Evolutionary conservation across 768 basidiomycete species (phyloP).

Genomic region (Grammothele lineata): DNA sequence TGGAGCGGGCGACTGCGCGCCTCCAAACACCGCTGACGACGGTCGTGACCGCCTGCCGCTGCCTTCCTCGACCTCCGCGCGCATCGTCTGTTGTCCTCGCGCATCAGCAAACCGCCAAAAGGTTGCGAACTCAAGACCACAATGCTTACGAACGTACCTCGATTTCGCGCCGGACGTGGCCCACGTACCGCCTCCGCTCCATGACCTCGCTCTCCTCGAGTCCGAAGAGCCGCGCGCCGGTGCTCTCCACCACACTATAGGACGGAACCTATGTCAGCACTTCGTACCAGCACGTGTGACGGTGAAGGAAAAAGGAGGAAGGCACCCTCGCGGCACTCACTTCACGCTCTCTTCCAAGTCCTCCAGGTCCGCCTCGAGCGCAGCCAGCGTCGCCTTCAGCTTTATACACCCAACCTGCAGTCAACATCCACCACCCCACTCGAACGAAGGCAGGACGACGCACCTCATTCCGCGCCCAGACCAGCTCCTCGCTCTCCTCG

Average conservation of each 20-base stretch:
- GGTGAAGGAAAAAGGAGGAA: too few relatives aligned
- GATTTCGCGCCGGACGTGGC: constrained; percentile 69
- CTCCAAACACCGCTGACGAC: constrained; percentile 17
- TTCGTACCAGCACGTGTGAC: background rate
- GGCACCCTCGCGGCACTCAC: constrained; percentile 47
- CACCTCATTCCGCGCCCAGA: constrained; percentile 78
- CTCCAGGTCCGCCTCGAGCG: constrained; percentile 83
- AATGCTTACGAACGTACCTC: constrained; percentile 64
- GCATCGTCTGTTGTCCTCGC: constrained; percentile 67
- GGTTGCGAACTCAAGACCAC: background rate
- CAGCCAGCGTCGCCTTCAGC: constrained; percentile 72
- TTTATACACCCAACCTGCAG: constrained; percentile 1
- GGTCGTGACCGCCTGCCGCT: constrained; percentile 22
- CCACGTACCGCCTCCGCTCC: constrained; percentile 72
- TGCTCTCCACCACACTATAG: constrained; percentile 78
- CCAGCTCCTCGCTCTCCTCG: constrained; percentile 74
- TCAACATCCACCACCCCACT: too few relatives aligned
- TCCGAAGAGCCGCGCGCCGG: constrained; percentile 80
- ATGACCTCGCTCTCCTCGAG: constrained; percentile 75
- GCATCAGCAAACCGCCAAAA: background rate
- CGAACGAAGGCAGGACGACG: constrained; percentile 9
- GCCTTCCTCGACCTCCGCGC: constrained; percentile 57
- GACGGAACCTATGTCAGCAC: background rate
- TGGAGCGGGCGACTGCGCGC: constrained; percentile 1
- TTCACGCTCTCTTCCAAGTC: constrained; percentile 93